Evolutionary conservation across 805 yeast species (phyloP).

Genomic region (Saturnispora halmiae): DNA sequence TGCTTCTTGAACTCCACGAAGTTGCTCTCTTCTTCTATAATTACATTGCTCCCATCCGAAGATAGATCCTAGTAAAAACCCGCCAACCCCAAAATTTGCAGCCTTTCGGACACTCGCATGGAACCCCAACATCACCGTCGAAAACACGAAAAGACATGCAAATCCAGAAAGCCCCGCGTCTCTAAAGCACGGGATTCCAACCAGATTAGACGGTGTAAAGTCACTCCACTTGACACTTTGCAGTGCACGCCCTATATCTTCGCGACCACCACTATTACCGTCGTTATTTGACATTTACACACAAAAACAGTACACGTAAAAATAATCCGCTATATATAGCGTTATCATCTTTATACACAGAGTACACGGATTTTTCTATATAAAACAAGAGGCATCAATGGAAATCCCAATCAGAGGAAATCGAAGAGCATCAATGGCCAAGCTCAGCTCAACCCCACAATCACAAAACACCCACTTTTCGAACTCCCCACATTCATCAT

Average conservation of each 20-base stretch:
- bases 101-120: conserved; percentile 56
- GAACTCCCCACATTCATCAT: conserved; percentile 1
- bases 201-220: conserved; percentile 41
- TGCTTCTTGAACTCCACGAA: conserved; percentile 32
- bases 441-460: conserved; percentile 6
- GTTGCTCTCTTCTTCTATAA: conserved; percentile 40
- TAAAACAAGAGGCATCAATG: too few species aligned
- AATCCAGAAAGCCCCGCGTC: conserved; percentile 74
- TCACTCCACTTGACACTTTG: conserved; percentile 24
- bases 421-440: conserved; percentile 7
- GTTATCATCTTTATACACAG: too few species aligned
- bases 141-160: conserved; percentile 60
- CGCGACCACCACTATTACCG: background rate
- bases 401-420: too few species aligned
- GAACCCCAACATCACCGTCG: conserved; percentile 55
- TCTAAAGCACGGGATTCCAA: conserved; percentile 66
- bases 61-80: conserved; percentile 67
- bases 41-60: conserved; percentile 94
- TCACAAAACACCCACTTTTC: background rate
- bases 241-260: background rate
- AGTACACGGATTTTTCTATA: background rate
- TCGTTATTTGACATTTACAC: background rate
- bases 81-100: conserved; percentile 76
- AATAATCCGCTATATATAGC: too few species aligned
- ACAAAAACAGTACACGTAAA: too few species aligned